Evolutionary conservation across 1,139 yeast genomes (phyloP).

Genomic region (Saccharomyces hybrid): DNA sequence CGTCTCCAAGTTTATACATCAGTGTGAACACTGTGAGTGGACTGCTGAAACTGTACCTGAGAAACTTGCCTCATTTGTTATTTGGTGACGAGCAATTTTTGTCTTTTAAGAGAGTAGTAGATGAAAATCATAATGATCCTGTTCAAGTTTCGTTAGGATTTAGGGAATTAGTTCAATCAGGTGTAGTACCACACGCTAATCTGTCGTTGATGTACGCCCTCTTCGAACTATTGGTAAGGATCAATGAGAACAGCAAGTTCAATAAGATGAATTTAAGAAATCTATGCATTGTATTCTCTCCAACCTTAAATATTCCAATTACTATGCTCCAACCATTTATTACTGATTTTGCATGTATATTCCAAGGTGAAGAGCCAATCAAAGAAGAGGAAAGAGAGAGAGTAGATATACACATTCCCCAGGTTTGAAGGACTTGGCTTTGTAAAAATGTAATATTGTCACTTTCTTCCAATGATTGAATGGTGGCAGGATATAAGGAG

Average conservation of each 20-base stretch:
- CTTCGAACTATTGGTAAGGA: conserved; percentile 58
- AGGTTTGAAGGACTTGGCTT: conserved; percentile 14
- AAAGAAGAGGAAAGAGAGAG: conserved; percentile 28
- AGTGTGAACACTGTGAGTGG: conserved; percentile 80
- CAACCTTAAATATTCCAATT: conserved; percentile 67
- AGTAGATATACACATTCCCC: conserved; percentile 35
- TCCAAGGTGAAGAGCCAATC: conserved; percentile 45
- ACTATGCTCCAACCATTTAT: conserved; percentile 57
- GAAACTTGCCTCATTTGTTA: conserved; percentile 64
- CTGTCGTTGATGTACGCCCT: conserved; percentile 56
- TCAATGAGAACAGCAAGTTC: conserved; percentile 51
- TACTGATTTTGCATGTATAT: conserved; percentile 57
- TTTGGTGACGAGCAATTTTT: conserved; percentile 45
- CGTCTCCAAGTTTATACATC: conserved; percentile 14
- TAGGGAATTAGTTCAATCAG: conserved; percentile 28
- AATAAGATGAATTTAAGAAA: conserved; percentile 82
- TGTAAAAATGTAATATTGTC: conserved; percentile 6
- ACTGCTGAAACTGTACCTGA: conserved; percentile 59
- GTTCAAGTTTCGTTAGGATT: conserved; percentile 30
- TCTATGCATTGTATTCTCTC: conserved; percentile 77
- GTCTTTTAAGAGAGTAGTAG: conserved; percentile 34
- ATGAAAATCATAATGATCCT: conserved; percentile 28
- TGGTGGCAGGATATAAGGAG: background rate
- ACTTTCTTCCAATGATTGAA: background rate
- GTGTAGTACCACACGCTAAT: conserved; percentile 42